Percentiles rank a stretch among this genome's conserved stretches.
Conservation (phyloP, 305 asterid genomes). For the Nicotiana rustica region DNA sequence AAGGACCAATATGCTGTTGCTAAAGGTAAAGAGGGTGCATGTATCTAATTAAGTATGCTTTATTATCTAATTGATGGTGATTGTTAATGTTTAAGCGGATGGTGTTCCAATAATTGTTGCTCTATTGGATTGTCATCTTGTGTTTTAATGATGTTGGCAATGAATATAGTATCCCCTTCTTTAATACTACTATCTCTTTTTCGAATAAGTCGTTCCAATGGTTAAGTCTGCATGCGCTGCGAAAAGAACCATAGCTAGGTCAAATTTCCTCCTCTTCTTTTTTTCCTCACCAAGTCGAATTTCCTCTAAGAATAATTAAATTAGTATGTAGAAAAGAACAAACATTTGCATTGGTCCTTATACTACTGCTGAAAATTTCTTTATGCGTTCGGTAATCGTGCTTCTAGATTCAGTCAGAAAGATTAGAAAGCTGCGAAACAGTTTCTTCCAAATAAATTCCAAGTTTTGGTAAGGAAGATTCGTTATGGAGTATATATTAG, state of each 20-base stretch:
- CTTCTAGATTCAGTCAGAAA: not conserved
- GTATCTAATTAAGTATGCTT: not conserved
- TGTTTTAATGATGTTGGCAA: constrained; percentile 65
- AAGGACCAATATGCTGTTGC: not conserved
- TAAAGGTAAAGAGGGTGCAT: constrained; percentile 15
- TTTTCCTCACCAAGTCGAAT: no score
- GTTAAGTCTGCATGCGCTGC: no score
- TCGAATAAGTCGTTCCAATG: not conserved
- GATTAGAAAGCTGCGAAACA: not conserved
- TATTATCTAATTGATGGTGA: constrained; percentile 20
- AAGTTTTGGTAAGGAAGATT: constrained; percentile 23
- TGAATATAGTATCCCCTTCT: constrained; percentile 42
- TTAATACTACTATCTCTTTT: not conserved
- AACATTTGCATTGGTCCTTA: not conserved
- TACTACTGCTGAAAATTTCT: not conserved
- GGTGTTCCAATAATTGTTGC: constrained; percentile 56
- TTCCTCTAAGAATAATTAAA: not conserved
- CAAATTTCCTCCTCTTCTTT: no score
- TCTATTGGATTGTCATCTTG: constrained; percentile 44
- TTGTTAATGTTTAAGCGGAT: constrained; percentile 42
- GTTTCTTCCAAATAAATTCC: not conserved
- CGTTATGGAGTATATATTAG: not conserved
- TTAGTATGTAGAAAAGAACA: not conserved
- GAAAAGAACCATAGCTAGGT: no score
- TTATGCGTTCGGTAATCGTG: not conserved